A percentile compares a stretch with the other conserved stretches of the same genome.
Evolutionary conservation across 371 early-diverging fungal species (phyloP).

Genomic region (Rhizomucor miehei): DNA sequence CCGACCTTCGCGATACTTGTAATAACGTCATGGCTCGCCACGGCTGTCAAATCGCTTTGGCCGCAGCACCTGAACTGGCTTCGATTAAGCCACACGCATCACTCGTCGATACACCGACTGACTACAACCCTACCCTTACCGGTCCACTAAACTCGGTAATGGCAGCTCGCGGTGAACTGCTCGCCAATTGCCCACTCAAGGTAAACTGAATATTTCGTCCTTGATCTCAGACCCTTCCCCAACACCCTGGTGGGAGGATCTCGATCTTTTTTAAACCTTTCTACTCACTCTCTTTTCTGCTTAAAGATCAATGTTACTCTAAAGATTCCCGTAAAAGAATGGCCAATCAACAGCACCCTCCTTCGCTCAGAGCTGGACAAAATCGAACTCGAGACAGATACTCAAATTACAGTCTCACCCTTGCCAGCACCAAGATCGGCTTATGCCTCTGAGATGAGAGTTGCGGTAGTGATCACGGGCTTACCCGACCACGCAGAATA

Average conservation of each 20-base stretch:
- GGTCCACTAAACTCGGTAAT: constrained; percentile 38
- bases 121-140: constrained; percentile 39
- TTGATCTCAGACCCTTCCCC: not conserved
- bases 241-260: not conserved
- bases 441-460: constrained; percentile 35
- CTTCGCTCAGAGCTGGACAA: constrained; percentile 26
- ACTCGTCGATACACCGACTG: constrained; percentile 38
- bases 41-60: constrained; percentile 20
- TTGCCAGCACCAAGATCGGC: constrained; percentile 29
- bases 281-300: not conserved
- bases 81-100: constrained; percentile 30
- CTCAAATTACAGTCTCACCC: constrained; percentile 23
- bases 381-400: constrained; percentile 38
- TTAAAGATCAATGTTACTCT: constrained; percentile 34
- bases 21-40: constrained; percentile 20
- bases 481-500: constrained; percentile 39
- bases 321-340: constrained; percentile 42
- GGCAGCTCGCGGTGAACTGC: constrained; percentile 42
- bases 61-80: constrained; percentile 19
- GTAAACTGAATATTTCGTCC: constrained; percentile 22
- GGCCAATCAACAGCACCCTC: constrained; percentile 12
- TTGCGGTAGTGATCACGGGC: constrained; percentile 39
- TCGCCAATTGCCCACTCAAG: constrained; percentile 39
- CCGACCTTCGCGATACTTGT: constrained; percentile 23
- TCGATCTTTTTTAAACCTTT: not conserved